Evolutionary conservation across 768 basidiomycete genomes (phyloP).

Genomic region (Pholiota microspora): DNA sequence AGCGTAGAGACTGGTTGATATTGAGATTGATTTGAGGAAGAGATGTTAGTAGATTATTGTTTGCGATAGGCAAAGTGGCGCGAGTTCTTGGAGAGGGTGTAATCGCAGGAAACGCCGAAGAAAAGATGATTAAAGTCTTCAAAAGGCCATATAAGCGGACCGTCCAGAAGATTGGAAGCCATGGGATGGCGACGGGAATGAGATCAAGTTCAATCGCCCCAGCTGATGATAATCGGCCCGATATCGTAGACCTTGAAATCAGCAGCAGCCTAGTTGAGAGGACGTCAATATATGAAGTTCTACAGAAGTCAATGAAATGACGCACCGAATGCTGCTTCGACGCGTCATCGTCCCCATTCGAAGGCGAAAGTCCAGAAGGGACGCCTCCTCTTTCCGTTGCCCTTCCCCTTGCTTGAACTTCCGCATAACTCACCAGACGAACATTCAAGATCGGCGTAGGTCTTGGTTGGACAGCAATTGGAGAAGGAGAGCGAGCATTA

Average conservation of each 20-base stretch:
- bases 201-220: slow-evolving; percentile 22
- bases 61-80: no score
- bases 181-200: background rate
- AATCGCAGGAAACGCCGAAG: background rate
- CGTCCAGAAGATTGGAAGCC: background rate
- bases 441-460: slow-evolving; percentile 30
- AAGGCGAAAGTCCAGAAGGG: slow-evolving; percentile 4
- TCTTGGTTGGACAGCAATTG: slow-evolving; percentile 16
- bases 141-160: background rate
- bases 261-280: background rate
- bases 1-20: no score
- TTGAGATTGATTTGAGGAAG: no score
- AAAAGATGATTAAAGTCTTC: background rate
- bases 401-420: slow-evolving; percentile 18
- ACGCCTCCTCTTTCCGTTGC: slow-evolving; percentile 14
- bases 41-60: no score
- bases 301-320: background rate
- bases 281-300: background rate
- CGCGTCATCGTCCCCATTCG: background rate
- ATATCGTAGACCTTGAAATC: slow-evolving; percentile 22
- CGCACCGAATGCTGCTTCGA: background rate
- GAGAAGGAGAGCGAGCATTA: slow-evolving; percentile 12
- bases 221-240: slow-evolving; percentile 27
- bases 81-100: background rate
- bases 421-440: slow-evolving; percentile 26